phyloP scores from a whole-genome alignment of 352 stramenopile genomes.

The Globisporangium mamillatum region DNA sequence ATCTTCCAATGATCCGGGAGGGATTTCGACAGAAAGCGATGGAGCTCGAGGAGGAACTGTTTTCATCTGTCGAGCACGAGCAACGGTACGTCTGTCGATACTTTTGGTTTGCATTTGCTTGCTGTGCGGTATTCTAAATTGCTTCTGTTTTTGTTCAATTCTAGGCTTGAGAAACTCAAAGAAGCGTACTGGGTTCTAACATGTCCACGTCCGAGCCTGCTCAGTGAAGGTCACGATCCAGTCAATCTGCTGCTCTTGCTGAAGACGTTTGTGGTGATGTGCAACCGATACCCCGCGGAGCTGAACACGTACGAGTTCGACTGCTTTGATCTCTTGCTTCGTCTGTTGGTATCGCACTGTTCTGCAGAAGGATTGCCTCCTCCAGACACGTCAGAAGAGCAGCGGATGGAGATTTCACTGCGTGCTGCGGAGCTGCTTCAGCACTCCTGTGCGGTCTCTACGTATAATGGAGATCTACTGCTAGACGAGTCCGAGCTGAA shows the following conservation, averaged over 20 bases:
- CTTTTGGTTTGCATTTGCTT: neutral
- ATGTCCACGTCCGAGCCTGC: conserved; percentile 56
- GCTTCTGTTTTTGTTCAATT: neutral
- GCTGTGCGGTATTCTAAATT: neutral
- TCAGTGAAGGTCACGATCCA: conserved; percentile 69
- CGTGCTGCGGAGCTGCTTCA: conserved; percentile 65
- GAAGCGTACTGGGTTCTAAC: conserved; percentile 72
- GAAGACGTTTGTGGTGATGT: conserved; percentile 61
- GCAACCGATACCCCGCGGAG: conserved; percentile 49
- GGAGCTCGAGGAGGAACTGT: conserved; percentile 28
- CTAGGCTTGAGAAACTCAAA: conserved; percentile 39
- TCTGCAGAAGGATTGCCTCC: conserved; percentile 40
- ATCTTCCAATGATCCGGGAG: conserved; percentile 37
- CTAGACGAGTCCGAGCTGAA: conserved; percentile 43
- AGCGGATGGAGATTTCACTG: conserved; percentile 59
- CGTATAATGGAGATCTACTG: conserved; percentile 51
- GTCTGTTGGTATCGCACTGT: conserved; percentile 58
- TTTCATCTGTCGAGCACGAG: conserved; percentile 28
- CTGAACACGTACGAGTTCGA: conserved; percentile 68
- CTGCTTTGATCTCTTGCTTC: conserved; percentile 58
- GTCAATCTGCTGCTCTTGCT: conserved; percentile 69
- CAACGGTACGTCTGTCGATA: conserved; percentile 33
- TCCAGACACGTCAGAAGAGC: conserved; percentile 37
- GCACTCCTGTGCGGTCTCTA: conserved; percentile 61
- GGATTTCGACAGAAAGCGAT: conserved; percentile 57